These are phyloP conservation scores for Gastrodia elata DNA, from an alignment of 106 monocot species.

Conservation along the genomic window DNA sequence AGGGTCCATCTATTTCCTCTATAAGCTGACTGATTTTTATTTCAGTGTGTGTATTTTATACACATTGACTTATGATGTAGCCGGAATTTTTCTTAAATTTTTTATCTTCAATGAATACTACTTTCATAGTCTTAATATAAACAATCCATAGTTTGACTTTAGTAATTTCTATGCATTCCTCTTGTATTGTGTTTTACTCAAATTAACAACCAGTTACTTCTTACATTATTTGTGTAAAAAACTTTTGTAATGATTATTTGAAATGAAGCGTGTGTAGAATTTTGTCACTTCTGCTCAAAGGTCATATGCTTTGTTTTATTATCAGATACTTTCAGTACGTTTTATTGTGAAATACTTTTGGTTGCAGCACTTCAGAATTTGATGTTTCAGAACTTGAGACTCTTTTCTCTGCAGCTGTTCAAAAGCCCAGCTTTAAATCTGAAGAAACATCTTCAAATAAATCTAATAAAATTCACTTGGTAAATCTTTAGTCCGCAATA, in stretches of 20 bases:
- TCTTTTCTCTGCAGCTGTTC: slow-evolving; percentile 76
- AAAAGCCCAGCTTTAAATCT: slow-evolving; percentile 59
- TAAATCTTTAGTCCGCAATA: slow-evolving; percentile 19
- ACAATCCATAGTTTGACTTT: background rate
- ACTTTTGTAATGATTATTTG: background rate
- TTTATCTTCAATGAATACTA: background rate
- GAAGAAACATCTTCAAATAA: slow-evolving; percentile 45
- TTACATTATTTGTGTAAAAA: background rate
- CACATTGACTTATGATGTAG: background rate
- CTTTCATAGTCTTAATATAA: background rate
- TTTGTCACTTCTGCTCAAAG: background rate
- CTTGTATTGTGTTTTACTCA: background rate
- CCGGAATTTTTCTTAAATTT: background rate
- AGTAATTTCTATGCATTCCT: background rate
- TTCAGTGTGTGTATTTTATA: background rate
- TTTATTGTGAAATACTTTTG: background rate
- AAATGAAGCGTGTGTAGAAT: background rate
- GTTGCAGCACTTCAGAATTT: slow-evolving; percentile 73
- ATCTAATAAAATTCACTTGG: slow-evolving; percentile 92
- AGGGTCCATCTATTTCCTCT: background rate
- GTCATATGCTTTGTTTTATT: slow-evolving; percentile 4
- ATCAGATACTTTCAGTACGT: background rate
- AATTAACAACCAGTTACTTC: background rate
- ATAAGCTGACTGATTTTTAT: background rate
- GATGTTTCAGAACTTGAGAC: slow-evolving; percentile 89